Base-by-base conservation (phyloP, 2,329 filamentous ascomycete species). In the Scolecobasidium constrictum region DNA sequence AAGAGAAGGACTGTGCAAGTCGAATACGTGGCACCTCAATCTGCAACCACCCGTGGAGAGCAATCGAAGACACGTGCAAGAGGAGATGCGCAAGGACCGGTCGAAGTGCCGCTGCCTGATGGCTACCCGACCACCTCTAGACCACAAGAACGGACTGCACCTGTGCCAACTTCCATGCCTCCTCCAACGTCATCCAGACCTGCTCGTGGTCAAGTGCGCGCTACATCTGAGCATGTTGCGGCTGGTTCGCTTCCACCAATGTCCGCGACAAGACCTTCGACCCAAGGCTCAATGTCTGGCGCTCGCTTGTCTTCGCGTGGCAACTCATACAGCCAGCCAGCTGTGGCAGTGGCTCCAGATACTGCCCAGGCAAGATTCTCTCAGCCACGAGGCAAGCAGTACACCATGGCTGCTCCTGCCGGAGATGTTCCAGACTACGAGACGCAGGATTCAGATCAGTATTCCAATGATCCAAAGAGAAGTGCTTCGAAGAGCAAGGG, bases 1-100 rank as follows among this genome's bases (percentile, higher is more conserved):
- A 96, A 96, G 65, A 80, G 92, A 45, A 78, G 88, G 53, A 98
- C 92, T 0, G 86, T 98, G 1, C 92, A 98, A 64, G 85, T 98
- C 47, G 92, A 98, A 67, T 98, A 98, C 61, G 92, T 96, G 44
- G 84, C 88, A 16, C 92, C 92, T 18, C 80, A 81, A 19, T 93
- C 86, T 4, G 80, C 90, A 56, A 95, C 90, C 1, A 75, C 81
- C 48, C 77, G 90, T 49, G 86, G 83, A 21, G 76, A 76, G 42
- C 48, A 50, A 40, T 51, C 51, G 4, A 48, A 69, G 55, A 69
- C 73, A 39, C 67, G 74, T 44, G 70, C 69, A 49, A 70, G 73
- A 47, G 66, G 71, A 18, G 71, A 73, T 43, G 73, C 66, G 47
- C 65, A 72, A 52, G 75, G 72, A 2, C 73, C 75, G 3, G 57